phyloP scores from a whole-genome alignment of 345 rosid species.

The Microcos paniculata region DNA sequence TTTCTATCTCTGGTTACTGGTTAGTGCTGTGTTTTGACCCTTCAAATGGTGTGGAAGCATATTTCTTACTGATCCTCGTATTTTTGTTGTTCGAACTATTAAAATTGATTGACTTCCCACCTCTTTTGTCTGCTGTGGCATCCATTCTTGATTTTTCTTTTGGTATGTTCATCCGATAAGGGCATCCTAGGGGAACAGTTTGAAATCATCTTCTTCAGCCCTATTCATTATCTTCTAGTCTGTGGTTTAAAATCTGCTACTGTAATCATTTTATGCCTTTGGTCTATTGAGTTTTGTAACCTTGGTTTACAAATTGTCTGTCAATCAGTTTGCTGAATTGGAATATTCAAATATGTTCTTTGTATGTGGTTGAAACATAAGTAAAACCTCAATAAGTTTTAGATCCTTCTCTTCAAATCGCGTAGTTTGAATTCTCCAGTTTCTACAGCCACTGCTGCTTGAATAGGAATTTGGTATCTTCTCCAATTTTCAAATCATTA shows the following conservation, averaged over 20 bases:
- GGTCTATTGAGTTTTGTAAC: neutral
- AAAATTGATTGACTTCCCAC: neutral
- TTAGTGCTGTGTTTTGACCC: slow-evolving; percentile 17
- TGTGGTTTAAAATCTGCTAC: neutral
- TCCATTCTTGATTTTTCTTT: neutral
- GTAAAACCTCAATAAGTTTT: neutral
- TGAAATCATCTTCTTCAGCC: neutral
- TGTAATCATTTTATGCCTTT: neutral
- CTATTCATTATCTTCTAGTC: neutral
- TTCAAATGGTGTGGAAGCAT: neutral
- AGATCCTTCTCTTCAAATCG: neutral
- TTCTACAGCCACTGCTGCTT: neutral
- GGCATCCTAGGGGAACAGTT: neutral
- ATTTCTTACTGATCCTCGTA: neutral
- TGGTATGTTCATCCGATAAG: neutral
- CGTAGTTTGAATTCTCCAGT: neutral
- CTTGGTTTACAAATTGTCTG: neutral
- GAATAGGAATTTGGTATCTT: neutral
- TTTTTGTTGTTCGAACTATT: neutral
- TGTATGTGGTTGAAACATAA: neutral
- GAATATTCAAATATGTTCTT: neutral
- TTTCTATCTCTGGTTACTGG: slow-evolving; percentile 13
- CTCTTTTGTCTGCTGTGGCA: neutral
- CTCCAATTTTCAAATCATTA: neutral
- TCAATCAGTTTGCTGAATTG: slow-evolving; percentile 9